Conservation (phyloP, 257 asterid genomes). For the Misopates orontium region DNA sequence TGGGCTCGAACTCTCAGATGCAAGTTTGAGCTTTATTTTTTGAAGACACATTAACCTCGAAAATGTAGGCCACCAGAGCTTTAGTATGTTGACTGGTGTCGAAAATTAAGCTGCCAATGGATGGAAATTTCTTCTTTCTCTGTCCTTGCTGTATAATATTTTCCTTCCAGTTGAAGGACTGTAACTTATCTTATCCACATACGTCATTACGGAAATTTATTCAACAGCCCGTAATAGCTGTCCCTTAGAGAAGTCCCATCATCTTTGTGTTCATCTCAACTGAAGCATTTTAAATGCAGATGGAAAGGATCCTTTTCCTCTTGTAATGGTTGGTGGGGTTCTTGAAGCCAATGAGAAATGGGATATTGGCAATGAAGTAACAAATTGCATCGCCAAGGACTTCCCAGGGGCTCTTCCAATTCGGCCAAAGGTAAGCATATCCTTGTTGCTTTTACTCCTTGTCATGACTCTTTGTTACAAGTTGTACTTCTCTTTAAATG, state of each 20-base stretch:
- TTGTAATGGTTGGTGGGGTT: slow-evolving; percentile 82
- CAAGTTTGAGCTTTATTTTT: too few relatives aligned
- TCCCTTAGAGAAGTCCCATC: background rate
- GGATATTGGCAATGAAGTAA: slow-evolving; percentile 80
- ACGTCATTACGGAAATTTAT: background rate
- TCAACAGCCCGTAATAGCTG: background rate
- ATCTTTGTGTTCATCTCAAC: slow-evolving; percentile 3
- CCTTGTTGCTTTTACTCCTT: background rate
- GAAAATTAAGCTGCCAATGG: too few relatives aligned
- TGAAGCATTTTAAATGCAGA: slow-evolving; percentile 39
- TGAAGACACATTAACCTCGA: too few relatives aligned
- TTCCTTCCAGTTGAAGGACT: background rate
- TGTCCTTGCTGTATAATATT: too few relatives aligned
- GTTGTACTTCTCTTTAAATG: too few relatives aligned
- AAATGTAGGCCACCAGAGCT: too few relatives aligned
- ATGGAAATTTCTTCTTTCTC: too few relatives aligned
- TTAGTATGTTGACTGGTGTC: too few relatives aligned
- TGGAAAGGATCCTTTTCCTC: slow-evolving; percentile 65
- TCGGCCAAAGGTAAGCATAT: slow-evolving; percentile 59
- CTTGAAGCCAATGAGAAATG: slow-evolving; percentile 75
- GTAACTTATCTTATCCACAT: background rate
- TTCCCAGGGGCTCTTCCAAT: slow-evolving; percentile 72
- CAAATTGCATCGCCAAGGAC: slow-evolving; percentile 54
- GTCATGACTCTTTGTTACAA: too few relatives aligned
- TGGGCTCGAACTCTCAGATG: too few relatives aligned